Percentiles rank a stretch among this genome's conserved stretches.
Conservation (phyloP, 139 green algal genomes). For the Micractinium sp. region DNA sequence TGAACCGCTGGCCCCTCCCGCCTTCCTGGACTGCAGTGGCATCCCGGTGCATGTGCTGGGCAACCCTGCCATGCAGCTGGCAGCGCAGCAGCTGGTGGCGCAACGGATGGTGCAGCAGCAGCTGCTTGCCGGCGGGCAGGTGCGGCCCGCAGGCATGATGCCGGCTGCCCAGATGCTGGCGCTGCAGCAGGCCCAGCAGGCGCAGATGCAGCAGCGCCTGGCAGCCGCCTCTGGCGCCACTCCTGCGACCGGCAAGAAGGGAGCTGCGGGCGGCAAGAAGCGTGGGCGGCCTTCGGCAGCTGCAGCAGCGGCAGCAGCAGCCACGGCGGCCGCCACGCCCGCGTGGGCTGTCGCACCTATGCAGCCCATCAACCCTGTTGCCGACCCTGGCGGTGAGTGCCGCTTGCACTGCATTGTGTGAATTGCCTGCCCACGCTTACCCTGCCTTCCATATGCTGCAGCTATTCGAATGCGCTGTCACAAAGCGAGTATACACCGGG, state of each 20-base stretch:
- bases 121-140: constrained; percentile 2
- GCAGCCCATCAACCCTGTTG: background rate
- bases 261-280: background rate
- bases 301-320: background rate
- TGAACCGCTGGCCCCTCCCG: no score
- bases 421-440: background rate
- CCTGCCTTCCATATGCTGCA: background rate
- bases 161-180: constrained; percentile 5
- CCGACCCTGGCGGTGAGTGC: constrained; percentile 17
- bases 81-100: constrained; percentile 28
- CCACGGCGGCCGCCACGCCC: background rate
- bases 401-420: background rate
- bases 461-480: background rate
- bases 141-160: constrained; percentile 10
- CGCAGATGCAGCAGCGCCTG: constrained; percentile 23
- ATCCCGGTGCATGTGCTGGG: constrained; percentile 17
- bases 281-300: background rate
- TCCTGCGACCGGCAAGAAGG: background rate
- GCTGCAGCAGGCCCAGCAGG: constrained; percentile 25
- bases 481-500: background rate
- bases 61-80: constrained; percentile 30
- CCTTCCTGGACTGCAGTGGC: background rate
- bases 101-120: constrained; percentile 33
- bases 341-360: background rate
- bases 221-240: background rate